Evolutionary conservation across 148 eudicot species (phyloP), one percentile per base, ranked within the genome.

Genomic region (Rhododendron williamsianum): DNA sequence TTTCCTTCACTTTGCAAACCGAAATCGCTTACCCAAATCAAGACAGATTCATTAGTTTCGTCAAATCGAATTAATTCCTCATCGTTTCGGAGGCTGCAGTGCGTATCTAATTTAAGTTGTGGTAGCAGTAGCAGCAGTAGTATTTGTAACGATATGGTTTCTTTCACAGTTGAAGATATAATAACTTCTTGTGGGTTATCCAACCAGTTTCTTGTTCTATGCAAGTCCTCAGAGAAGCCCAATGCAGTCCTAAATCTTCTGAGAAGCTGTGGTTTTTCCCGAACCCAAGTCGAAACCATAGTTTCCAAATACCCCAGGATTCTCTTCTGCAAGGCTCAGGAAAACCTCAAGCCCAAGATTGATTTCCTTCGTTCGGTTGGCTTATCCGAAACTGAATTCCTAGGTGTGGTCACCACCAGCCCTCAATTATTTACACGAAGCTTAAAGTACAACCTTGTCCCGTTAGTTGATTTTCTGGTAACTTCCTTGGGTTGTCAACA

Each of bases 121-220:
- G 71, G 12, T 8, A 2, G 12, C 30, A 65, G 12, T 27, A 60
- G 10, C 19, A 15, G 16, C 2, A 54, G 58, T 1, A 63, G 8
- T 65, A 23, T 87, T 83, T 82, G 77, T 95, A 94, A n/a, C 71
- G 8, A 9, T 65, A 8, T n/a, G 71, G 6, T 8, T n/a, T 65
- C 71, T n/a, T n/a, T 65, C 71, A 23, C 30, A n/a, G 11, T 65
- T 2, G 71, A 65, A 23, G 71, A 65, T 65, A 9, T 65, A n/a
- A 65, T 65, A 12, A 2, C 71, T n/a, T 65, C 13, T n/a, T 7
- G 30, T 65, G 71, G 30, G 25, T 65, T 65, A 9, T 21, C 71
- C 30, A 7, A 65, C 12, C 4, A n/a, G 4, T 65, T 65, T n/a
- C 30, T n/a, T n/a, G 30, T 23, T 65, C 11, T 3, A 65, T 65